Percentiles rank a stretch among this genome's conserved stretches.
phyloP scores from a whole-genome alignment of 192 early-diverging fungal genomes.

The Mortierella alpina region DNA sequence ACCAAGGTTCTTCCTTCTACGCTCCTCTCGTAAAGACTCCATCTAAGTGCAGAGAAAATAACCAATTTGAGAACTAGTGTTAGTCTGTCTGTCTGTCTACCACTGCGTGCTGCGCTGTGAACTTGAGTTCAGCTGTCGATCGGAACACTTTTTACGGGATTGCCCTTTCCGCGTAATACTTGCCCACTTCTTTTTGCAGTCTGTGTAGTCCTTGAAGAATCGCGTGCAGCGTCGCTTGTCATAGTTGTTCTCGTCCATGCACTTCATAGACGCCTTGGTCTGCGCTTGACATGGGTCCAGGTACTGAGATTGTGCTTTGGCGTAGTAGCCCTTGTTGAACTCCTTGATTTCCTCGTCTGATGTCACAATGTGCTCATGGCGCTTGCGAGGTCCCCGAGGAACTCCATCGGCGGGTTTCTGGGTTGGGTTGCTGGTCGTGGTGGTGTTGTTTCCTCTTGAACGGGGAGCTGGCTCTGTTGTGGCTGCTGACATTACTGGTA shows the following conservation, averaged over 20 bases:
- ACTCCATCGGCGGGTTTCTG: background rate
- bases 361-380: slow-evolving; percentile 45
- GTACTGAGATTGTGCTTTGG: slow-evolving; percentile 63
- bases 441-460: slow-evolving; percentile 19
- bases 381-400: slow-evolving; percentile 14
- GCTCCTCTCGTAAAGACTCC: slow-evolving; percentile 46
- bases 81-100: background rate
- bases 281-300: slow-evolving; percentile 65
- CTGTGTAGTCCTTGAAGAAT: slow-evolving; percentile 63
- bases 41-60: slow-evolving; percentile 7
- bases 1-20: slow-evolving; percentile 39
- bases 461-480: background rate
- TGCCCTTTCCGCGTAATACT: background rate
- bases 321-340: slow-evolving; percentile 57
- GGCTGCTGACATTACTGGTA: slow-evolving; percentile 9
- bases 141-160: background rate
- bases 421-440: background rate
- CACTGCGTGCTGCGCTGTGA: background rate
- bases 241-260: slow-evolving; percentile 64
- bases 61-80: background rate
- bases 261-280: slow-evolving; percentile 62
- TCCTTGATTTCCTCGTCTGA: slow-evolving; percentile 48
- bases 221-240: slow-evolving; percentile 61
- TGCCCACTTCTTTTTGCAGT: slow-evolving; percentile 70
- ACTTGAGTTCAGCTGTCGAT: background rate